A percentile compares a stretch with the other conserved stretches of the same genome.
phyloP scores from a whole-genome alignment of 2,329 filamentous ascomycete species.

The Microascus cirrosus region DNA sequence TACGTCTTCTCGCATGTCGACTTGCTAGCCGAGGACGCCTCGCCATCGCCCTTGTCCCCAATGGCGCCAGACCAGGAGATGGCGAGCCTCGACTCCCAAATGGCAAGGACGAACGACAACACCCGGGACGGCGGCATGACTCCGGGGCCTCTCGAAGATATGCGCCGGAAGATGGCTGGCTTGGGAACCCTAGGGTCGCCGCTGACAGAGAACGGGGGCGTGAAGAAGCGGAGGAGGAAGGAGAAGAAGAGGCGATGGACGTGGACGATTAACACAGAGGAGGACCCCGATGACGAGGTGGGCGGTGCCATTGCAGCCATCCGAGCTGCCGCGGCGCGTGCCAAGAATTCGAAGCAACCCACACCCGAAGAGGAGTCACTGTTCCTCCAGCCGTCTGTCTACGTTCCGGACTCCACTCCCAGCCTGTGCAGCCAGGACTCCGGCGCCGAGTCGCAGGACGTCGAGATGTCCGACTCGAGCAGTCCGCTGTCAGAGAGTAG shows the following conservation, averaged over 20 bases:
- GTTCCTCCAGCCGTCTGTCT: constrained; percentile 4
- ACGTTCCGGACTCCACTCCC: constrained; percentile 24
- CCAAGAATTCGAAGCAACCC: constrained; percentile 5
- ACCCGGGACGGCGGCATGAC: constrained; percentile 51
- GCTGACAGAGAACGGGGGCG: constrained; percentile 27
- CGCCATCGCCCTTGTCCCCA: constrained; percentile 23
- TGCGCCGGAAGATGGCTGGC: constrained; percentile 44
- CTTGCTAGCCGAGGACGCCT: constrained; percentile 45
- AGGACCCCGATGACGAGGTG: constrained; percentile 26
- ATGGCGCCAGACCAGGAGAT: constrained; percentile 18
- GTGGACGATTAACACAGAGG: constrained; percentile 52
- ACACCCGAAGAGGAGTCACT: constrained; percentile 6
- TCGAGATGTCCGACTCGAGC: constrained; percentile 38
- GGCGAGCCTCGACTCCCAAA: constrained; percentile 33
- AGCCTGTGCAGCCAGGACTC: constrained; percentile 26
- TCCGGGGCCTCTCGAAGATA: constrained; percentile 52
- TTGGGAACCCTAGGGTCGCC: constrained; percentile 30
- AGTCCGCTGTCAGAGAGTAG: constrained; percentile 25
- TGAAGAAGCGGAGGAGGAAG: constrained; percentile 40
- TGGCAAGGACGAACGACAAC: constrained; percentile 41
- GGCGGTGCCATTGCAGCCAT: constrained; percentile 30
- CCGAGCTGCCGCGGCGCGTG: constrained; percentile 16
- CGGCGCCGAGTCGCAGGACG: constrained; percentile 21
- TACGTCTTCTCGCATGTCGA: constrained; percentile 55
- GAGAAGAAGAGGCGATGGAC: constrained; percentile 56